phyloP scores from a whole-genome alignment of 2,329 filamentous ascomycete genomes.

The Endoconidiophora laricicola region DNA sequence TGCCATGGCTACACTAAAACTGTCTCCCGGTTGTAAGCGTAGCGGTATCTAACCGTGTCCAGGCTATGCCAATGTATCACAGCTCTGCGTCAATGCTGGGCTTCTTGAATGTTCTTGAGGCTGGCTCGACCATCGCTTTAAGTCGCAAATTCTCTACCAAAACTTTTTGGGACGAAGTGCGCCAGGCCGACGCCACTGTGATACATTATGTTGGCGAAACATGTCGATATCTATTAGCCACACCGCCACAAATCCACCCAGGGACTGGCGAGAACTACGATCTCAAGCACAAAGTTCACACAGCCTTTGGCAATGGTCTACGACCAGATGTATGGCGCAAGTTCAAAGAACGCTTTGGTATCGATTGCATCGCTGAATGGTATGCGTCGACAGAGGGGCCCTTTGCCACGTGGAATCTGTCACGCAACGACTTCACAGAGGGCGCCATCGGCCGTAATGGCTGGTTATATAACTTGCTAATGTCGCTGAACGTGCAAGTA shows the following conservation, averaged over 20 bases:
- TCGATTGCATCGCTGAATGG: slow-evolving; percentile 61
- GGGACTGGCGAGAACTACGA: slow-evolving; percentile 52
- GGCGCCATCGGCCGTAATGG: slow-evolving; percentile 67
- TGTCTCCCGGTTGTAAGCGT: too few species aligned
- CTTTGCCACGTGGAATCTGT: slow-evolving; percentile 54
- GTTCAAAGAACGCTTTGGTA: slow-evolving; percentile 67
- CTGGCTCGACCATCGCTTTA: slow-evolving; percentile 50
- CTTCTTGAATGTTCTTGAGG: slow-evolving; percentile 41
- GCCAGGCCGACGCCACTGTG: slow-evolving; percentile 51
- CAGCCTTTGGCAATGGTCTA: slow-evolving; percentile 72
- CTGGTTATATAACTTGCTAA: slow-evolving; percentile 36
- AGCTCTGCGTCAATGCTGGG: slow-evolving; percentile 60
- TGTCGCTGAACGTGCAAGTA: slow-evolving; percentile 35
- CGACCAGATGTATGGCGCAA: slow-evolving; percentile 71
- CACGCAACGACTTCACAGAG: slow-evolving; percentile 53
- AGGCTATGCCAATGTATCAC: slow-evolving; percentile 85
- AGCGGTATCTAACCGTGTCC: not conserved
- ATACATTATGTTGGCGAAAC: slow-evolving; percentile 86
- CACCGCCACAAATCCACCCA: slow-evolving; percentile 44
- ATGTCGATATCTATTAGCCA: slow-evolving; percentile 61
- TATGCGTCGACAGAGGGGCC: slow-evolving; percentile 65
- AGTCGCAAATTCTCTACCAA: slow-evolving; percentile 64
- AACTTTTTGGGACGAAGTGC: slow-evolving; percentile 61
- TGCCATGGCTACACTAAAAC: too few species aligned
- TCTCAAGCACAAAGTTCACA: slow-evolving; percentile 51